A percentile compares a stretch with the other conserved stretches of the same genome.
Conservation (phyloP, 768 basidiomycete species). For the Podaxis rugospora region DNA sequence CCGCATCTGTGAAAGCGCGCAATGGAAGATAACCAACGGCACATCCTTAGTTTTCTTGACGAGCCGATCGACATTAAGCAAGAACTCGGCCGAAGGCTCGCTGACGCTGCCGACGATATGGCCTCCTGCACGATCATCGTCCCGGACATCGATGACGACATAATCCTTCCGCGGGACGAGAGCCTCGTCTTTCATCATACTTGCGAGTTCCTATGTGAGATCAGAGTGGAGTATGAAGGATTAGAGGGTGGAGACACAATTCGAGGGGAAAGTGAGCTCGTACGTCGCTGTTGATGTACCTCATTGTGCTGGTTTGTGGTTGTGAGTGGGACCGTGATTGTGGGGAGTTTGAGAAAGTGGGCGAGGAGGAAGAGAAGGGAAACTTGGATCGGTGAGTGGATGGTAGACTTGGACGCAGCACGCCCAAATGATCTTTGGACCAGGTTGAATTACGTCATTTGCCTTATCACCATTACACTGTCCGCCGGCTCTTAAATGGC, state of each 20-base stretch:
- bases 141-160: conserved; percentile 80
- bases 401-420: neutral
- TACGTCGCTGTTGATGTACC: conserved; percentile 23
- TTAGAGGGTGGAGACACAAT: neutral
- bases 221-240: neutral
- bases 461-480: neutral
- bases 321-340: neutral
- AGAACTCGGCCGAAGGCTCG: conserved; percentile 58
- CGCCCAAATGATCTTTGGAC: neutral
- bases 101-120: conserved; percentile 68
- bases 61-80: conserved; percentile 50
- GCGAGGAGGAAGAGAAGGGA: neutral
- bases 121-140: conserved; percentile 74
- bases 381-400: neutral
- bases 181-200: conserved; percentile 57
- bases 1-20: conserved; percentile 73
- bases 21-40: conserved; percentile 71
- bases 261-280: neutral
- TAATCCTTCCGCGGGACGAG: conserved; percentile 62
- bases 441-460: neutral
- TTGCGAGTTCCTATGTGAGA: conserved; percentile 57
- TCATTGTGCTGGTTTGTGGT: conserved; percentile 5
- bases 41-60: conserved; percentile 58
- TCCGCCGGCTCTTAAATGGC: too few relatives aligned
- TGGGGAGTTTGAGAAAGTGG: neutral